Percentiles rank a stretch among this genome's conserved stretches.
Conservation (phyloP, 306 rosid genomes). For the Elaeagnus macrophylla region DNA sequence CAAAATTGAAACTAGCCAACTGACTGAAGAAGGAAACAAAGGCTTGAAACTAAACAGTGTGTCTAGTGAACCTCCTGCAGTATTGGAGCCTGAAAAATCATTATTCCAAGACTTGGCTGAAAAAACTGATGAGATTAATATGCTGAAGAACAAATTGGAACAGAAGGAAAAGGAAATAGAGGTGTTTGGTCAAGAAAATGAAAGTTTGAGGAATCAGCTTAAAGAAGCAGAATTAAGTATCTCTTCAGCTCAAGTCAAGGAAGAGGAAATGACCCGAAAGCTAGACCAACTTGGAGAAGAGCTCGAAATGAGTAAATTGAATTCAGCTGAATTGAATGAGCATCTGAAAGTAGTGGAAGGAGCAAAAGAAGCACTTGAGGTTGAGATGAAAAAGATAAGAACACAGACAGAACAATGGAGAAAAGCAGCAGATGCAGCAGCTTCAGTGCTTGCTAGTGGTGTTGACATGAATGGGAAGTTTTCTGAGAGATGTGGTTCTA, state of each 20-base stretch:
- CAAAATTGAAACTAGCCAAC: conserved; percentile 21
- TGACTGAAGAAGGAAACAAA: conserved; percentile 24
- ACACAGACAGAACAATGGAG: conserved; percentile 88
- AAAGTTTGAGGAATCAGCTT: conserved; percentile 43
- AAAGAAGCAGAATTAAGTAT: conserved; percentile 36
- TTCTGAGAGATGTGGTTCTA: conserved; percentile 73
- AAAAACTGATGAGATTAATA: conserved; percentile 39
- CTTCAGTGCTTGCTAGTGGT: conserved; percentile 68
- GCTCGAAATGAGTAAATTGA: conserved; percentile 38
- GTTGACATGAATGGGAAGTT: conserved; percentile 52
- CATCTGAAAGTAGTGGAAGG: conserved; percentile 45
- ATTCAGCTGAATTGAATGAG: conserved; percentile 30
- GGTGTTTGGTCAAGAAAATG: conserved; percentile 28
- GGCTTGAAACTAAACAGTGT: conserved; percentile 29
- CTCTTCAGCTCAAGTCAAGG: conserved; percentile 37
- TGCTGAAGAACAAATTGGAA: conserved; percentile 39
- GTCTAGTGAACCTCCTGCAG: conserved; percentile 21
- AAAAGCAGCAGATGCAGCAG: conserved; percentile 93
- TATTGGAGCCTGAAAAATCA: conserved; percentile 32
- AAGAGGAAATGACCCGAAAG: conserved; percentile 35
- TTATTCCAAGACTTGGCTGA: conserved; percentile 28
- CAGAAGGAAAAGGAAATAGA: conserved; percentile 45
- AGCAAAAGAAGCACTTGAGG: conserved; percentile 49
- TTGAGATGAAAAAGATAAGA: conserved; percentile 75
- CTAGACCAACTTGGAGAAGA: conserved; percentile 40